Conservation (phyloP, 306 rosid genomes). For the Nissolia schottii region DNA sequence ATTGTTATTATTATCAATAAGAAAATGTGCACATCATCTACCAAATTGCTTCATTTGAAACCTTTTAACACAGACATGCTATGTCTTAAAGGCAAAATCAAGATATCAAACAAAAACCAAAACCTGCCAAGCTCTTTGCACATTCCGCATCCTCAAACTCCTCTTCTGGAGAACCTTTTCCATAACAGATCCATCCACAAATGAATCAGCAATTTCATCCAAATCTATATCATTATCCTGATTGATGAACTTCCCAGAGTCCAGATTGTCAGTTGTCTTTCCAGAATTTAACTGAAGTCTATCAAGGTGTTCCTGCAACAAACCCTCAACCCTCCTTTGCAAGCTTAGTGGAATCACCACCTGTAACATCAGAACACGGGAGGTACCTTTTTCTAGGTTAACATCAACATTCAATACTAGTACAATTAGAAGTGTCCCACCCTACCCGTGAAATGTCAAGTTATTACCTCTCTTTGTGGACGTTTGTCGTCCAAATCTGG, state of each 20-base stretch:
- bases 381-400: conserved; percentile 1
- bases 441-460: not conserved
- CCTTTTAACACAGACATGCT: not conserved
- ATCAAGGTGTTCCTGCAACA: conserved; percentile 84
- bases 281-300: conserved; percentile 50
- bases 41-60: not conserved
- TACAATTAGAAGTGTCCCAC: not conserved
- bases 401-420: conserved; percentile 9
- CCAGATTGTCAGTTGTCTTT: conserved; percentile 36
- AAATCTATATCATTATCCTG: conserved; percentile 42
- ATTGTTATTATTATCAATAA: not conserved
- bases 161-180: conserved; percentile 92
- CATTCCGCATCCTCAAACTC: conserved; percentile 89
- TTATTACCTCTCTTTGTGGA: conserved; percentile 90
- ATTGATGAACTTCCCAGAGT: conserved; percentile 34
- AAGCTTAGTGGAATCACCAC: conserved; percentile 82
- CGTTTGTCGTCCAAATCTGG: conserved; percentile 99
- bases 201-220: conserved; percentile 54
- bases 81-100: too few species aligned
- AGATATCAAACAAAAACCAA: conserved; percentile 12
- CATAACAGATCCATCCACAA: conserved; percentile 86
- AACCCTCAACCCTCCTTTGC: conserved; percentile 94
- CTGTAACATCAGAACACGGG: conserved; percentile 34
- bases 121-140: conserved; percentile 97
- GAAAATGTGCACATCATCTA: not conserved